Conservation (phyloP, 192 early-diverging fungal species). For the Umbelopsis sp. region DNA sequence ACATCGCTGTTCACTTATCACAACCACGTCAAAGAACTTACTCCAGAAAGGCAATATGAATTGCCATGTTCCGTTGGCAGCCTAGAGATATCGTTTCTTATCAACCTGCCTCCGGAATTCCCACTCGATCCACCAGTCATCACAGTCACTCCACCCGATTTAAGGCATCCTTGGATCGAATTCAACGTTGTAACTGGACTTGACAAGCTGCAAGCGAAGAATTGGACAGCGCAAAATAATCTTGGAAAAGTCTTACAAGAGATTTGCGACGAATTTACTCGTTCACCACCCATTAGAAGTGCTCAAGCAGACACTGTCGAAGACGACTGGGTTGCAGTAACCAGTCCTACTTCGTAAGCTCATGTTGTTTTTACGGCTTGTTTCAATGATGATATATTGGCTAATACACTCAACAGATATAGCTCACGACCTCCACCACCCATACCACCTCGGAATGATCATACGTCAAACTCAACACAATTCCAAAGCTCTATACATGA, state of each 20-base stretch:
- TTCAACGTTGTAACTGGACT: conserved; percentile 50
- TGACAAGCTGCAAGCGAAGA: conserved; percentile 40
- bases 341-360: conserved; percentile 20
- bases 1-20: conserved; percentile 36
- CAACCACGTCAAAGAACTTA: conserved; percentile 22
- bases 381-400: background rate
- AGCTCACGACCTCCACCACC: conserved; percentile 38
- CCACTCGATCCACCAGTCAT: conserved; percentile 58
- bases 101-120: conserved; percentile 53
- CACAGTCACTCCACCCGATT: conserved; percentile 47
- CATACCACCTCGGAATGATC: conserved; percentile 27
- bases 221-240: conserved; percentile 45
- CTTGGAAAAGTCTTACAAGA: conserved; percentile 58
- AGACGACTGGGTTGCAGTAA: conserved; percentile 17
- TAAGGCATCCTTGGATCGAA: conserved; percentile 61
- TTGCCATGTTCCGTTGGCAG: conserved; percentile 17
- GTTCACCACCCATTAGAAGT: conserved; percentile 38
- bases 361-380: background rate
- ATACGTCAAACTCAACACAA: conserved; percentile 5
- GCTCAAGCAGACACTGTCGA: conserved; percentile 23
- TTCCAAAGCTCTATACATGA: background rate
- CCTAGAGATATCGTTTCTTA: conserved; percentile 31
- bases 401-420: conserved; percentile 24
- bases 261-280: conserved; percentile 50
- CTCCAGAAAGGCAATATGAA: conserved; percentile 37